Evolutionary conservation across 2,329 filamentous ascomycete genomes (phyloP), one percentile per base, ranked within the genome.

Genomic region (Rhinocladiella mackenziei): DNA sequence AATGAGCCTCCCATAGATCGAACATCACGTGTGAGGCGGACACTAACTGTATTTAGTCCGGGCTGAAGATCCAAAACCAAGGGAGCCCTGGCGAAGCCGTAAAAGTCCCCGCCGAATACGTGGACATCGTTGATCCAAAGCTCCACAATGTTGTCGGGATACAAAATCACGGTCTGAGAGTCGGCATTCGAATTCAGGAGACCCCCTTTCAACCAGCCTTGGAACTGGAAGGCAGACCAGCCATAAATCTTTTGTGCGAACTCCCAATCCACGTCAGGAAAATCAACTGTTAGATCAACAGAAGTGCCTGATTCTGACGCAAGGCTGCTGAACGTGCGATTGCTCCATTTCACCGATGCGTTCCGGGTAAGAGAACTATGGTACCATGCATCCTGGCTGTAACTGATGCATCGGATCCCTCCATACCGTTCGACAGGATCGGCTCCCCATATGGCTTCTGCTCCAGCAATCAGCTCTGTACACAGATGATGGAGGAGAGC

Each of bases 21-120:
- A n/a, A 79, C 72, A 62, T 80, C 77, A 51, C 76, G 68, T 11
- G 75, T 62, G 3, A 79, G 61, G 19, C 76, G 71, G 8, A 79
- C 29, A 50, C 78, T 73, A 34, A 81, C 56, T 18, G 59, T 60
- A 61, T 80, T 76, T 10, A 50, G 50, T 14, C 77, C 77, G 14
- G 73, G 72, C 2, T 59, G 49, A 10, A 80, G 64, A 30, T 68
- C 64, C 10, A 79, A 51, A 2, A 77, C 67, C 15, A 71, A 55
- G 4, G 77, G 75, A 5, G 71, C 71, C 50, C 67, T 69, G 3
- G 68, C 62, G 56, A 70, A 78, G 8, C 63, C 63, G 58, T 76
- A 81, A 41, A 72, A 73, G 57, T 80, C 77, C 9, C 76, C 77
- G 5, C 77, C 77, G 55, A 78, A 80, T 55, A 73, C 72, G 18